Conservation (phyloP, 208 protist genomes). For the Leishmania aethiopica region DNA sequence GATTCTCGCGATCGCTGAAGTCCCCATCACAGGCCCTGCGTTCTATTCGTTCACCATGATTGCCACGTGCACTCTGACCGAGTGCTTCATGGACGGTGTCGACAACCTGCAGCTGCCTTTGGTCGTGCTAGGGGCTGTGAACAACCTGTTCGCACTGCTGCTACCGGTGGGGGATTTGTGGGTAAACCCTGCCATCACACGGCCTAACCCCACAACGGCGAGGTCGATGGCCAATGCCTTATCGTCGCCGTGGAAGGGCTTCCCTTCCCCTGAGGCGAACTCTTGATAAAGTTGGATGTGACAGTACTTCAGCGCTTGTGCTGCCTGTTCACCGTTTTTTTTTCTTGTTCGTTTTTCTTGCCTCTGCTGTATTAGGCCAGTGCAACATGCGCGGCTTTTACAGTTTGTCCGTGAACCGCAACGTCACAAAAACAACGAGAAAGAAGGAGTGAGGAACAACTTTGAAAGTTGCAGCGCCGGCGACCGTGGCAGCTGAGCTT, state of each 20-base stretch:
- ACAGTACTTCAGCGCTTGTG: neutral
- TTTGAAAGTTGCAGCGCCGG: neutral
- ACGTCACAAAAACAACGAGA: neutral
- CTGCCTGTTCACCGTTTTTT: neutral
- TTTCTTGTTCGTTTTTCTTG: neutral
- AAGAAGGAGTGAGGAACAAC: neutral
- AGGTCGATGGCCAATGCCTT: constrained; percentile 48
- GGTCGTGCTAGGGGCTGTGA: constrained; percentile 73
- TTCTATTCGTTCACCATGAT: constrained; percentile 71
- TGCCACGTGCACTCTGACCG: constrained; percentile 70
- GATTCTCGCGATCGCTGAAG: constrained; percentile 57
- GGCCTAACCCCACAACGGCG: constrained; percentile 53
- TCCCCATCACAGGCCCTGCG: constrained; percentile 47
- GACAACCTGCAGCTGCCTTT: constrained; percentile 91
- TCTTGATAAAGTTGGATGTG: neutral
- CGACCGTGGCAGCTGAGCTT: neutral
- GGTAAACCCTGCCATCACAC: constrained; percentile 47
- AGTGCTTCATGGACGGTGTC: constrained; percentile 89
- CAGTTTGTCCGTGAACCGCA: neutral
- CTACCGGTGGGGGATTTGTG: constrained; percentile 47
- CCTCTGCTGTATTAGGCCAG: neutral
- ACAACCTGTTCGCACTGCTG: constrained; percentile 67
- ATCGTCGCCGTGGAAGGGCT: constrained; percentile 41
- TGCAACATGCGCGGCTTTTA: neutral
- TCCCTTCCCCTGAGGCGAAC: constrained; percentile 5